A percentile compares a stretch with the other conserved stretches of the same genome.
Conservation (phyloP, 2,329 filamentous ascomycete species). For the Pseudophaeomoniella oleicola region DNA sequence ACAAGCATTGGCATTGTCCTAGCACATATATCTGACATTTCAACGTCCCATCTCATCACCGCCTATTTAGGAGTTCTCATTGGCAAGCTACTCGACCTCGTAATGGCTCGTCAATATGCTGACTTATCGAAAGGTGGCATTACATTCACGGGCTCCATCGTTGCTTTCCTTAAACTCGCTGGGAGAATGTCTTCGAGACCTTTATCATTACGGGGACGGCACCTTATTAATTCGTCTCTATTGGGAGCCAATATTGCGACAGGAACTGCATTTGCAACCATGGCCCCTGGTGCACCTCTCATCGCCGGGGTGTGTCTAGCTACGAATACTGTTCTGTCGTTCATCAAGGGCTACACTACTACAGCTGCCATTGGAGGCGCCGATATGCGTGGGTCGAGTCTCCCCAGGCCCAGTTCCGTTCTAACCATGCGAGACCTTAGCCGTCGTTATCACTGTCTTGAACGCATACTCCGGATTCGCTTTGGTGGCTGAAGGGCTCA, state of each 20-base stretch:
- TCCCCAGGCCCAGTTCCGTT: constrained; percentile 7
- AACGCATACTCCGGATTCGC: constrained; percentile 89
- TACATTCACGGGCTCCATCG: constrained; percentile 81
- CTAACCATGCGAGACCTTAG: constrained; percentile 17
- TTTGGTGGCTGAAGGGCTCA: constrained; percentile 77
- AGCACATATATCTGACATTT: constrained; percentile 53
- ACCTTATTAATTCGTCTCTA: constrained; percentile 60
- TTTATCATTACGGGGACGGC: constrained; percentile 56
- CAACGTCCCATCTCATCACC: constrained; percentile 70
- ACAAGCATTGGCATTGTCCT: constrained; percentile 82
- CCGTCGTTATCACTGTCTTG: constrained; percentile 76
- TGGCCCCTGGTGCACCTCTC: constrained; percentile 63
- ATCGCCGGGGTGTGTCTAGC: constrained; percentile 67
- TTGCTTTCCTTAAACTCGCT: constrained; percentile 77
- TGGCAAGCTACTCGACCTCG: constrained; percentile 24
- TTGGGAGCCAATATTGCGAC: constrained; percentile 65
- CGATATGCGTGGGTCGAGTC: constrained; percentile 53
- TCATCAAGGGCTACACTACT: constrained; percentile 75
- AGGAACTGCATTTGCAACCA: constrained; percentile 69
- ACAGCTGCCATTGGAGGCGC: constrained; percentile 83
- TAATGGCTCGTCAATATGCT: constrained; percentile 1
- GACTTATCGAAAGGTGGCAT: constrained; percentile 43
- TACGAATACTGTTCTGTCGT: constrained; percentile 63
- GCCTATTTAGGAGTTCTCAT: constrained; percentile 79
- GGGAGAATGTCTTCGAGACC: constrained; percentile 71